Conservation (phyloP, 805 yeast genomes). For the Metschnikowia sp. region DNA sequence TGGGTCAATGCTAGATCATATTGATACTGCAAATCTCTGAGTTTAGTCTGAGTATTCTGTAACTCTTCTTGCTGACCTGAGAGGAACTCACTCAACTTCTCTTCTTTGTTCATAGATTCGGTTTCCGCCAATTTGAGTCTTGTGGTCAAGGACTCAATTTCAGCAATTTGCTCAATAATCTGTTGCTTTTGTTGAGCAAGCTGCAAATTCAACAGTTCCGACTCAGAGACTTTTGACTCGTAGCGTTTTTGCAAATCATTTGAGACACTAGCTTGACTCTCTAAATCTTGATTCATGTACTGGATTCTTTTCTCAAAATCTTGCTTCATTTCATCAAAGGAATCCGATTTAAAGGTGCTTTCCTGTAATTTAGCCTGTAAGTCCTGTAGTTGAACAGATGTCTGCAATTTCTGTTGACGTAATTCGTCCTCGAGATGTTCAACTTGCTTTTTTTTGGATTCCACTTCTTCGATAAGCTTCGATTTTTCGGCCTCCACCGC, state of each 20-base stretch:
- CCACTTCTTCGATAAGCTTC: slow-evolving; percentile 20
- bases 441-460: slow-evolving; percentile 8
- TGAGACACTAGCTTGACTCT: slow-evolving; percentile 45
- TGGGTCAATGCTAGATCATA: slow-evolving; percentile 67
- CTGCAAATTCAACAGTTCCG: slow-evolving; percentile 12
- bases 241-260: slow-evolving; percentile 51
- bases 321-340: slow-evolving; percentile 31
- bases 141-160: slow-evolving; percentile 3
- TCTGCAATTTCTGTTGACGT: slow-evolving; percentile 3
- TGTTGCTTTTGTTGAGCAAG: slow-evolving; percentile 11
- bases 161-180: neutral
- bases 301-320: slow-evolving; percentile 31
- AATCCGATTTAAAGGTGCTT: slow-evolving; percentile 30
- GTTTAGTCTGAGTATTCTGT: slow-evolving; percentile 39
- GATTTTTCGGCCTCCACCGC: slow-evolving; percentile 24
- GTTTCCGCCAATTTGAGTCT: slow-evolving; percentile 21
- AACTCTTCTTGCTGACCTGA: slow-evolving; percentile 32
- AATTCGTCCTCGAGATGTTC: slow-evolving; percentile 5
- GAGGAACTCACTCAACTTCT: slow-evolving; percentile 20
- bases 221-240: slow-evolving; percentile 21
- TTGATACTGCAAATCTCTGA: slow-evolving; percentile 61
- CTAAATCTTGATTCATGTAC: slow-evolving; percentile 28
- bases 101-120: slow-evolving; percentile 44
- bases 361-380: slow-evolving; percentile 22
- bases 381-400: slow-evolving; percentile 11